Evolutionary conservation across 345 rosid genomes (phyloP).

Genomic region (Sisymbrium altissimum): DNA sequence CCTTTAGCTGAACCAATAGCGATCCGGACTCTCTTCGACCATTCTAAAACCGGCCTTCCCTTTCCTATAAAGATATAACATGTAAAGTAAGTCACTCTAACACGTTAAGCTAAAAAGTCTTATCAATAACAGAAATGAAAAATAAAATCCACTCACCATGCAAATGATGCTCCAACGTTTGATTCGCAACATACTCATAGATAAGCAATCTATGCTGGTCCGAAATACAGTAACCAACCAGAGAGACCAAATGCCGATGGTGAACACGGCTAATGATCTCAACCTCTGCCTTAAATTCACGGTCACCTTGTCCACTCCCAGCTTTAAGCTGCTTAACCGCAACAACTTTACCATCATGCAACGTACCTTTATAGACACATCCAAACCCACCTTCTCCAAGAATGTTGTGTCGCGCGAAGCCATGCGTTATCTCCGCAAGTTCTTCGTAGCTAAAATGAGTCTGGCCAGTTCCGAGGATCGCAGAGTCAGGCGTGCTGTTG

Average conservation of each 20-base stretch:
- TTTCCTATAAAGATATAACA: conserved; percentile 35
- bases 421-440: conserved; percentile 70
- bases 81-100: not conserved
- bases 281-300: conserved; percentile 91
- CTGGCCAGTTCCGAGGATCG: conserved; percentile 44
- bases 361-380: conserved; percentile 66
- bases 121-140: not conserved
- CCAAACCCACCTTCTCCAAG: conserved; percentile 98
- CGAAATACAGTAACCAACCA: conserved; percentile 77
- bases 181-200: conserved; percentile 83
- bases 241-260: conserved; percentile 87
- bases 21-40: conserved; percentile 78
- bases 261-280: conserved; percentile 96
- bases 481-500: conserved; percentile 48
- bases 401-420: conserved; percentile 63
- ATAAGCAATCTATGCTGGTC: conserved; percentile 70
- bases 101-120: not conserved
- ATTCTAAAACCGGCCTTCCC: conserved; percentile 58
- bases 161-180: conserved; percentile 87
- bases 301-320: conserved; percentile 92
- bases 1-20: conserved; percentile 98
- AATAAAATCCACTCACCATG: conserved; percentile 49
- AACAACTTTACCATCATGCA: conserved; percentile 55
- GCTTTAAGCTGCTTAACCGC: conserved; percentile 93
- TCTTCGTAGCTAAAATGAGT: conserved; percentile 69